Percentiles rank a stretch among this genome's conserved stretches.
These are phyloP conservation scores for Dryas drummondii DNA, from an alignment of 306 rosid genomes.

Conservation along the genomic window DNA sequence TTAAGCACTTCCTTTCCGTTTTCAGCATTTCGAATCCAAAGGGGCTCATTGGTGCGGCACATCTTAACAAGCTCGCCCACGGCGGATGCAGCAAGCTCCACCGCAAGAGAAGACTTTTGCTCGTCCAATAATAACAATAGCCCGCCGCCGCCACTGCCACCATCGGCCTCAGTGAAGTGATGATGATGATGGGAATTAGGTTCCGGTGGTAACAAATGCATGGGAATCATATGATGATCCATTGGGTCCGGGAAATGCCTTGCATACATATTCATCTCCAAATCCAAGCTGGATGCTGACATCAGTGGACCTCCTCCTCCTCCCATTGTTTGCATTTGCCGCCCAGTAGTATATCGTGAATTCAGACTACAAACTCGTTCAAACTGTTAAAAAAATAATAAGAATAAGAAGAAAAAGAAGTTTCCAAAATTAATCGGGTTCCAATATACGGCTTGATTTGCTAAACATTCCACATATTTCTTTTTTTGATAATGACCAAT, in stretches of 20 bases:
- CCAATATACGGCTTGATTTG: too few relatives aligned
- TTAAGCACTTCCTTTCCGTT: slow-evolving; percentile 66
- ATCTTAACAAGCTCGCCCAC: slow-evolving; percentile 65
- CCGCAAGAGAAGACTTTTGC: slow-evolving; percentile 65
- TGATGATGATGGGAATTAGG: slow-evolving; percentile 32
- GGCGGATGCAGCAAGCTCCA: slow-evolving; percentile 68
- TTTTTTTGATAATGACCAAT: too few relatives aligned
- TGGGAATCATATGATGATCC: slow-evolving; percentile 53
- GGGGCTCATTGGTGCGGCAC: slow-evolving; percentile 62
- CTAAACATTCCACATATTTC: too few relatives aligned
- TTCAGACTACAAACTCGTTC: slow-evolving; percentile 75
- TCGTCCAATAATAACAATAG: slow-evolving; percentile 50
- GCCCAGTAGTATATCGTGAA: slow-evolving; percentile 54
- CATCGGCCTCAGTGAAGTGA: too few relatives aligned
- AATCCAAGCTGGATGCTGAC: slow-evolving; percentile 57
- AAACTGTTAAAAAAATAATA: slow-evolving; percentile 39
- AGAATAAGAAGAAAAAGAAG: too few relatives aligned
- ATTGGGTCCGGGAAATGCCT: slow-evolving; percentile 61
- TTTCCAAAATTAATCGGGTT: too few relatives aligned
- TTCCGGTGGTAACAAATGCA: slow-evolving; percentile 60
- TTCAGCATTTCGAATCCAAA: slow-evolving; percentile 58
- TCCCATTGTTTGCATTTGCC: slow-evolving; percentile 49
- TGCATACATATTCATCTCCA: slow-evolving; percentile 84
- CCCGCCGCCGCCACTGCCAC: too few relatives aligned
- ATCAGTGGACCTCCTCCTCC: slow-evolving; percentile 41